Base-by-base conservation (phyloP, 208 protist genomes). In the Trypanosoma caninum region DNA sequence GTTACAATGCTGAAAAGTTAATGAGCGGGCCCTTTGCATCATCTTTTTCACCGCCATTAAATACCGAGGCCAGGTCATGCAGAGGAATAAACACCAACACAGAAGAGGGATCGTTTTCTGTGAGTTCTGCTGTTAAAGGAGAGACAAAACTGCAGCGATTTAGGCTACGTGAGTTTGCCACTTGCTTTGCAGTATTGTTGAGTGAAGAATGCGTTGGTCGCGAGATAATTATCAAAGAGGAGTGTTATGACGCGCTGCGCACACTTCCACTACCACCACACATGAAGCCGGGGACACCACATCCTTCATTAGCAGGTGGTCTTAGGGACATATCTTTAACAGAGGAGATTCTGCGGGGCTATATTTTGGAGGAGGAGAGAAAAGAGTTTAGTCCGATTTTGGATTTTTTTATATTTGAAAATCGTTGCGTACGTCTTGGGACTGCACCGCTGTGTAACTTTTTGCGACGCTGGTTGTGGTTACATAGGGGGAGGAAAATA, bases 171-270 rank as follows among this genome's bases (percentile, higher is more conserved):
- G 65, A 64, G 31, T 31, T 54, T 28, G 20, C 37, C 8, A 69
- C 62, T 1, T 70, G 65, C 63, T 13, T 74, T 11, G 11, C 67
- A 10, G 16, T 56, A 9, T 40, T 87, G 16, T 48, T 59, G 6
- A 50, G 76, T 13, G 72, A 84, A 25, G 83, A 90, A 57, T 82
- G 78, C 50, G 69, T 74, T 4, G 71, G 58, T 53, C 83, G 83
- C n/a, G 70, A 85, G 44, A 31, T 38, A 1, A 53, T 90, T 27
- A 65, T 76, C 30, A 66, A 69, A 28, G 62, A 58, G 44, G 79
- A 82, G 53, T 59, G 68, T 9, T 44, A 60, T 9, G 74, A 76
- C 35, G 77, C 77, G 3, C 50, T 86, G 4, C 54, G 52, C 22
- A 62, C 33, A 7, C 20, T 84, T 51, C 70, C 68, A n/a, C 58